These are phyloP conservation scores for Pachyrhizus erosus DNA, from an alignment of 306 rosid genomes.

Conservation along the genomic window DNA sequence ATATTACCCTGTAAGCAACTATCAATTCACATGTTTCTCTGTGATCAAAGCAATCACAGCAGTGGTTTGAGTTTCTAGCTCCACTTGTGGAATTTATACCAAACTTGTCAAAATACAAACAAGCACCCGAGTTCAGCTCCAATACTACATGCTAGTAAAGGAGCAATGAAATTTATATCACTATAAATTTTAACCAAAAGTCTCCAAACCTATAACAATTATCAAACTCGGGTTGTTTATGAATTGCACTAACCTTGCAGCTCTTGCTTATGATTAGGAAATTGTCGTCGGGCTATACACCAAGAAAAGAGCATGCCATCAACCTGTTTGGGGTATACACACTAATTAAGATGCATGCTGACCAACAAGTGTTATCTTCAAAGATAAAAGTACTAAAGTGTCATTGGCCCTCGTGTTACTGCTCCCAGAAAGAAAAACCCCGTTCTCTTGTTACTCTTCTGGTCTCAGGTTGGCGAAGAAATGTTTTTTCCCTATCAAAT, in stretches of 20 bases:
- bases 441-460: constrained; percentile 68
- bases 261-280: constrained; percentile 10
- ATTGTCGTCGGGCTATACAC: not conserved
- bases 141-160: not conserved
- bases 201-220: not conserved
- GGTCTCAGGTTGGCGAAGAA: constrained; percentile 64
- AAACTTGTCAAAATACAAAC: not conserved
- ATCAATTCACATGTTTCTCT: not conserved
- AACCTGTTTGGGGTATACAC: constrained; percentile 27
- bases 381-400: not conserved
- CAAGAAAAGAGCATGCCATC: constrained; percentile 22
- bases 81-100: not conserved
- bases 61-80: constrained; percentile 4
- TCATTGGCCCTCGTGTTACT: constrained; percentile 46
- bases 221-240: not conserved
- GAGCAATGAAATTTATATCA: constrained; percentile 18
- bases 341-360: constrained; percentile 15
- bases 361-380: not conserved
- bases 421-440: constrained; percentile 85
- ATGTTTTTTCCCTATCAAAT: constrained; percentile 52
- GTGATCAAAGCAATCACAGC: constrained; percentile 11
- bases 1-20: not conserved
- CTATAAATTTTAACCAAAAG: constrained; percentile 3
- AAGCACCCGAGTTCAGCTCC: constrained; percentile 18
- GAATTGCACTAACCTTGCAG: constrained; percentile 19